phyloP scores from a whole-genome alignment of 345 rosid genomes.

The Dovyalis caffra region DNA sequence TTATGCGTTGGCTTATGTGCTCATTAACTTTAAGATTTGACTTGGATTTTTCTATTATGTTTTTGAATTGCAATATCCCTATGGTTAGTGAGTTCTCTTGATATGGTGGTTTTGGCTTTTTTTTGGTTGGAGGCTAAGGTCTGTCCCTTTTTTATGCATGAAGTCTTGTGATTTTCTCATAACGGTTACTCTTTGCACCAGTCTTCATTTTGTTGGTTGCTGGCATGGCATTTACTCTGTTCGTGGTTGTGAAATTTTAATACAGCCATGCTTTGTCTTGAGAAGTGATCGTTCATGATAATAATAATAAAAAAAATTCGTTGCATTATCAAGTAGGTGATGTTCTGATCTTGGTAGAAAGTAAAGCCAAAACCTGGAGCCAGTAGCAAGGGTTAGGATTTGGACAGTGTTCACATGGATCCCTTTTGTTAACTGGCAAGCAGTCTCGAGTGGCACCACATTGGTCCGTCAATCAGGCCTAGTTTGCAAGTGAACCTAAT shows the following conservation, averaged over 20 bases:
- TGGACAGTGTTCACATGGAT: not conserved
- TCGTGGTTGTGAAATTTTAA: not conserved
- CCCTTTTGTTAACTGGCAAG: not conserved
- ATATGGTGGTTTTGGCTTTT: not conserved
- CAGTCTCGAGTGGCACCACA: not conserved
- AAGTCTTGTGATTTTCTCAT: not conserved
- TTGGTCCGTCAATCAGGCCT: not conserved
- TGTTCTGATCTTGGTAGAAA: not conserved
- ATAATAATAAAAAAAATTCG: too few species aligned
- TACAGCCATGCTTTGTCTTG: too few species aligned
- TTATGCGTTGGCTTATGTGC: slow-evolving; percentile 1
- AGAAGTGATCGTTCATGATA: too few species aligned
- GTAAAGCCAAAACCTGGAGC: too few species aligned
- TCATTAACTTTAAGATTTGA: not conserved
- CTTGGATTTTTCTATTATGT: not conserved
- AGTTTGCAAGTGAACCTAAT: not conserved
- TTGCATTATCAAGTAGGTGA: not conserved
- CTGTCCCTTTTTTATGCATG: not conserved
- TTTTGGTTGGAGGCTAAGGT: not conserved
- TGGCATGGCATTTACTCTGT: not conserved
- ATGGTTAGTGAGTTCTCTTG: not conserved
- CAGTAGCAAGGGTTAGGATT: not conserved
- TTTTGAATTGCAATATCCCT: not conserved
- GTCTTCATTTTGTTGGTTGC: not conserved
- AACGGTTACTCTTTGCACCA: not conserved